Evolutionary conservation across 352 stramenopile species (phyloP).

Genomic region (Phytophthora agathidicida): DNA sequence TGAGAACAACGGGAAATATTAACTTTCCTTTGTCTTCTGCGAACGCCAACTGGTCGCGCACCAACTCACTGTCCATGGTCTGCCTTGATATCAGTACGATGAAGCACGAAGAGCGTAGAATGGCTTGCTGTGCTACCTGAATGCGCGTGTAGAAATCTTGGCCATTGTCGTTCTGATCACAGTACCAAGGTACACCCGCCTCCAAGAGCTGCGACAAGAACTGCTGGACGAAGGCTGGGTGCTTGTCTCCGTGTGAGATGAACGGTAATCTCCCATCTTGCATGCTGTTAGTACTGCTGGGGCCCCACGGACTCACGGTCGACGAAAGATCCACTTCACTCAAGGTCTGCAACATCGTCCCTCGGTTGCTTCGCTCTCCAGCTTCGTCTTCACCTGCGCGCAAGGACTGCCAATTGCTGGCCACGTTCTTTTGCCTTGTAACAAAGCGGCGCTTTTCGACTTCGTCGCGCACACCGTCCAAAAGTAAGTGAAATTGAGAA

Average conservation of each 20-base stretch:
- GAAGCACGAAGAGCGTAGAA: slow-evolving; percentile 70
- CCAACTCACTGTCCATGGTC: slow-evolving; percentile 62
- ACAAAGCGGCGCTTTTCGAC: slow-evolving; percentile 44
- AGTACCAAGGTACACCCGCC: slow-evolving; percentile 16
- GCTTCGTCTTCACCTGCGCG: not conserved
- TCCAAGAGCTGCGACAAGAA: slow-evolving; percentile 1
- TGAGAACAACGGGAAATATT: slow-evolving; percentile 79
- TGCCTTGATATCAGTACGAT: slow-evolving; percentile 69
- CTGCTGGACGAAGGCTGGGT: slow-evolving; percentile 7
- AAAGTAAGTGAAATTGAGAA: slow-evolving; percentile 36
- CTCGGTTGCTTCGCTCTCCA: slow-evolving; percentile 7
- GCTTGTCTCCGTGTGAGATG: slow-evolving; percentile 26
- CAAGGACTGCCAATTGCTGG: not conserved
- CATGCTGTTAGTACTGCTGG: not conserved
- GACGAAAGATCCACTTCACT: slow-evolving; percentile 1
- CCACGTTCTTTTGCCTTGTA: slow-evolving; percentile 52
- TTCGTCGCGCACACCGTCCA: slow-evolving; percentile 61
- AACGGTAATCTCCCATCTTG: slow-evolving; percentile 16
- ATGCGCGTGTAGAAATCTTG: slow-evolving; percentile 25
- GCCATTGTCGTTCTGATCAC: slow-evolving; percentile 7
- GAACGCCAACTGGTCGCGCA: slow-evolving; percentile 80
- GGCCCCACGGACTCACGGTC: not conserved
- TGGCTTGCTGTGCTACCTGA: slow-evolving; percentile 51
- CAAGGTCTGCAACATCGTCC: slow-evolving; percentile 11
- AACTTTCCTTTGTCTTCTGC: slow-evolving; percentile 75